Evolutionary conservation across 2,329 filamentous ascomycete species (phyloP).

Genomic region (Colletotrichum sp.): DNA sequence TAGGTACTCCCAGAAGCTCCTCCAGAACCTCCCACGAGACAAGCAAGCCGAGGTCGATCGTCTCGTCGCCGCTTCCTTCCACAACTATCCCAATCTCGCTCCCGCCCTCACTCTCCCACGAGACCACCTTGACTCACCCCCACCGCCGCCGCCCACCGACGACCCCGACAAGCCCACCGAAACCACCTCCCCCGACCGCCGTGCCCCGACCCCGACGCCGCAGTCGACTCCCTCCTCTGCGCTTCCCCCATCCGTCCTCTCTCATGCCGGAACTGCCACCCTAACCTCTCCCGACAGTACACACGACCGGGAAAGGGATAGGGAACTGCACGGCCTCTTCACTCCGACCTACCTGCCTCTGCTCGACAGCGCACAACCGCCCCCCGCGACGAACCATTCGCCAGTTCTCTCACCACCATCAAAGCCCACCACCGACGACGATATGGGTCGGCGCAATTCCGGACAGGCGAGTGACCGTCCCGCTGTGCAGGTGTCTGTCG

Average conservation of each 20-base stretch:
- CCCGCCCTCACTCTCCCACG: slow-evolving; percentile 34
- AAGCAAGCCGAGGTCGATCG: slow-evolving; percentile 51
- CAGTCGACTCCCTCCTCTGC: slow-evolving; percentile 14
- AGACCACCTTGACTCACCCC: slow-evolving; percentile 37
- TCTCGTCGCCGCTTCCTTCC: slow-evolving; percentile 48
- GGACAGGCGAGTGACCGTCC: background rate
- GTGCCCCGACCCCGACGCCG: background rate
- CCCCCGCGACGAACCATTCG: slow-evolving; percentile 21
- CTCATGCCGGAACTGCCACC: slow-evolving; percentile 12
- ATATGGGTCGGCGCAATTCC: slow-evolving; percentile 7
- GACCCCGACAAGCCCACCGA: slow-evolving; percentile 1
- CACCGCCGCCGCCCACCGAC: slow-evolving; percentile 29
- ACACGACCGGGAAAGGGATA: slow-evolving; percentile 55
- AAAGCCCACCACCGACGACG: slow-evolving; percentile 4
- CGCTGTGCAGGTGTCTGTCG: background rate
- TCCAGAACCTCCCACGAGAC: slow-evolving; percentile 51
- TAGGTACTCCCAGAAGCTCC: slow-evolving; percentile 54
- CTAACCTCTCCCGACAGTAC: slow-evolving; percentile 19
- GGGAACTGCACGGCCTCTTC: slow-evolving; percentile 67
- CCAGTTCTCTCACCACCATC: slow-evolving; percentile 24
- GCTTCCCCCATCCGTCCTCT: background rate
- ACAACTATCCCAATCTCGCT: slow-evolving; percentile 50
- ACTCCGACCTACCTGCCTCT: slow-evolving; percentile 67
- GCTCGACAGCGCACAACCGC: slow-evolving; percentile 51
- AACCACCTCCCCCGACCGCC: background rate